Conservation (phyloP, 1,284 basidiomycete genomes). For the Puccinia triticina region DNA sequence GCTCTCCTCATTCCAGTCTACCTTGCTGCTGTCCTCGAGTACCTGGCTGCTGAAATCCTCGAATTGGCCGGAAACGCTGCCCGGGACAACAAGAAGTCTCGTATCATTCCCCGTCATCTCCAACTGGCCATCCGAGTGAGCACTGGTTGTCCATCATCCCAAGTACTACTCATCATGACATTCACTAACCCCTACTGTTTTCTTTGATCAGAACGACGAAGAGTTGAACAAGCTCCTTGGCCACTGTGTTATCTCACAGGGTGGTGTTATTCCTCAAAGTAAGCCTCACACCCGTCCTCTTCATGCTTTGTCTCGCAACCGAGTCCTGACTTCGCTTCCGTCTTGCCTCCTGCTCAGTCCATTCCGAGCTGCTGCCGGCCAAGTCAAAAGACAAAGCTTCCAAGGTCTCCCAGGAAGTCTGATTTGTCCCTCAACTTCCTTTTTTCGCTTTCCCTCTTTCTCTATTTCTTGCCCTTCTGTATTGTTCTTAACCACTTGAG, state of each 20-base stretch:
- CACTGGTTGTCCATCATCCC: too few species aligned
- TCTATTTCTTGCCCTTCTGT: too few species aligned
- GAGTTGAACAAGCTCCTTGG: constrained; percentile 74
- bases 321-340: background rate
- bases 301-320: too few species aligned
- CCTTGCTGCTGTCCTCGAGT: constrained; percentile 80
- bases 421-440: background rate
- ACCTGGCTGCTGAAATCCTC: constrained; percentile 82
- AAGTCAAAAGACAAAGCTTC: constrained; percentile 49
- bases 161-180: too few species aligned
- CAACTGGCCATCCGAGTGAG: constrained; percentile 74
- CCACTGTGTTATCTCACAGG: constrained; percentile 83
- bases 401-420: constrained; percentile 52
- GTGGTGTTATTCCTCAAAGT: constrained; percentile 76
- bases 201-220: constrained; percentile 65
- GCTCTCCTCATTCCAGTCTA: constrained; percentile 67
- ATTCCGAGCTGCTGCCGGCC: constrained; percentile 44
- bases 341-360: constrained; percentile 36
- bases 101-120: constrained; percentile 86
- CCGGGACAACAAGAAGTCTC: constrained; percentile 76
- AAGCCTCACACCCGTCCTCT: background rate
- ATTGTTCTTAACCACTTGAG: too few species aligned
- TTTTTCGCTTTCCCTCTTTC: too few species aligned
- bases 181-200: constrained; percentile 58
- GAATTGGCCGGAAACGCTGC: constrained; percentile 81